Conservation (phyloP, 169 alveolate genomes). For the Cryptosporidium sp. region DNA sequence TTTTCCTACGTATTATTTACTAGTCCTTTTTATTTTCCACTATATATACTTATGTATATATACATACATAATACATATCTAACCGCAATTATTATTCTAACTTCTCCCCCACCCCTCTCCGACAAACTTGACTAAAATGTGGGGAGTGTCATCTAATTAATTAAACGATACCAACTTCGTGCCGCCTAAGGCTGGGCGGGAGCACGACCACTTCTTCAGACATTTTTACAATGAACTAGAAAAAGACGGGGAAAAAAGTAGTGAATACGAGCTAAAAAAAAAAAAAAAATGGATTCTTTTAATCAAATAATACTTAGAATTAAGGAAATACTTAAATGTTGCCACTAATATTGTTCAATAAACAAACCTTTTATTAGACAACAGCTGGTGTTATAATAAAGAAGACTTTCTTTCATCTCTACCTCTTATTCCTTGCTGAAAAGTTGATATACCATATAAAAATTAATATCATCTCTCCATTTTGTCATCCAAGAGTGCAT, state of each 20-base stretch:
- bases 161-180: neutral
- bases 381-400: constrained; percentile 7
- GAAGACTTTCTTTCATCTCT: neutral
- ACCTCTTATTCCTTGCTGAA: neutral
- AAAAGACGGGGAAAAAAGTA: neutral
- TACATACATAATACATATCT: neutral
- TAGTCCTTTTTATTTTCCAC: constrained; percentile 12
- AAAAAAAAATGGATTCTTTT: neutral
- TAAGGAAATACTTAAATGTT: constrained; percentile 12
- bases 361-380: neutral
- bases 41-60: neutral
- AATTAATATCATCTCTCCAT: constrained; percentile 7
- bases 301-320: constrained; percentile 4
- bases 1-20: constrained; percentile 27
- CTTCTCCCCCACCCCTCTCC: constrained; percentile 17
- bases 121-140: neutral
- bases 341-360: neutral
- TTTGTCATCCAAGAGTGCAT: neutral
- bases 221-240: neutral
- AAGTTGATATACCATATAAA: constrained; percentile 18
- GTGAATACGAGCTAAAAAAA: neutral
- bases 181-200: neutral
- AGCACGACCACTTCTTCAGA: neutral
- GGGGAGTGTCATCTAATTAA: constrained; percentile 8
- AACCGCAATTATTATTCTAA: constrained; percentile 12